These are phyloP conservation scores for Orbilia brochopaga DNA, from an alignment of 2,329 filamentous ascomycete genomes.

Conservation along the genomic window DNA sequence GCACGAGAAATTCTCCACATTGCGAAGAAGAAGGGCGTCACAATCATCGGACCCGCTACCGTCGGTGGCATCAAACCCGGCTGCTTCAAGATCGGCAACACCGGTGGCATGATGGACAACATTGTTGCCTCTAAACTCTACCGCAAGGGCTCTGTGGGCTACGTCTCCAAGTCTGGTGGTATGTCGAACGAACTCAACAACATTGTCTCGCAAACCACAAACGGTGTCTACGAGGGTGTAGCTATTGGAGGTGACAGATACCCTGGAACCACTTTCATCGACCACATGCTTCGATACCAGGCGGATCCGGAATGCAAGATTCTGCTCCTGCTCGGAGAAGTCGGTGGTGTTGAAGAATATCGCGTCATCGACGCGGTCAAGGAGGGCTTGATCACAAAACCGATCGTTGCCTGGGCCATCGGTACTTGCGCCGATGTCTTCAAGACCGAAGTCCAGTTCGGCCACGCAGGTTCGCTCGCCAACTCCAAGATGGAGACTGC, in stretches of 20 bases:
- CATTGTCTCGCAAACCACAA: slow-evolving; percentile 93
- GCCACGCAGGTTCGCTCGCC: slow-evolving; percentile 96
- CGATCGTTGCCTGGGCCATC: slow-evolving; percentile 98
- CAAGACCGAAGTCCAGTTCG: slow-evolving; percentile 99
- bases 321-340: slow-evolving; percentile 91
- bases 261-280: slow-evolving; percentile 98
- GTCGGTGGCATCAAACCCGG: slow-evolving; percentile 99
- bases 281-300: slow-evolving; percentile 87
- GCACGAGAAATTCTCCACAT: slow-evolving; percentile 97
- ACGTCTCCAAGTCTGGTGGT: slow-evolving; percentile 99
- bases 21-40: slow-evolving; percentile 97
- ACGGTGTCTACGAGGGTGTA: slow-evolving; percentile 98
- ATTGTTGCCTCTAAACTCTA: slow-evolving; percentile 99
- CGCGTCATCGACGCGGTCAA: slow-evolving; percentile 98
- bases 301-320: slow-evolving; percentile 98
- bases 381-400: slow-evolving; percentile 93
- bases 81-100: slow-evolving; percentile 99
- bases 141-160: slow-evolving; percentile 97
- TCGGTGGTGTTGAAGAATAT: slow-evolving; percentile 99
- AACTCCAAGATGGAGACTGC: slow-evolving; percentile 99
- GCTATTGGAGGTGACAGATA: slow-evolving; percentile 99
- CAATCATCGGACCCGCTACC: slow-evolving; percentile 97
- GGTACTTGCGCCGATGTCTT: slow-evolving; percentile 99
- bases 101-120: slow-evolving; percentile 99
- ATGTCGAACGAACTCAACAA: slow-evolving; percentile 99